Evolutionary conservation across 306 rosid species (phyloP).

Genomic region (Crotalaria pallida): DNA sequence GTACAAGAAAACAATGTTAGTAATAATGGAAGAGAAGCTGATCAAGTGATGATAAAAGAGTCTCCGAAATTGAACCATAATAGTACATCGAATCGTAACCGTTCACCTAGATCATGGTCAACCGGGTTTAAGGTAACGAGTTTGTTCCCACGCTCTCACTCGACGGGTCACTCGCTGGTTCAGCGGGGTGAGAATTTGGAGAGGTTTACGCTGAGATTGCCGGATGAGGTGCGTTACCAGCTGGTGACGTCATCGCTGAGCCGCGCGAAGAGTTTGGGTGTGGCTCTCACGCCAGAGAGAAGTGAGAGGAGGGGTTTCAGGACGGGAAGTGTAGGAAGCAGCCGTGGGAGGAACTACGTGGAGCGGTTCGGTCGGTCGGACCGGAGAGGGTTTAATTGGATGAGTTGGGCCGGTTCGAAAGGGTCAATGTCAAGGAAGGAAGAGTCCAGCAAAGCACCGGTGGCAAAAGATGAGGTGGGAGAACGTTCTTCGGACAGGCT

Average conservation of each 20-base stretch:
- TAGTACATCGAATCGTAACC: slow-evolving; percentile 12
- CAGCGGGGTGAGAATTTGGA: slow-evolving; percentile 43
- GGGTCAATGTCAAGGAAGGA: neutral
- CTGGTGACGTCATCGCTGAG: slow-evolving; percentile 41
- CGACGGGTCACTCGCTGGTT: slow-evolving; percentile 58
- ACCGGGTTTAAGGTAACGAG: slow-evolving; percentile 35
- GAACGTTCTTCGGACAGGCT: slow-evolving; percentile 45
- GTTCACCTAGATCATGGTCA: slow-evolving; percentile 38
- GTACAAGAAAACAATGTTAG: neutral
- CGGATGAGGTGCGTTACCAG: slow-evolving; percentile 62
- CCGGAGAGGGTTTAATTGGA: slow-evolving; percentile 34
- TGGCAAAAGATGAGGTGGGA: slow-evolving; percentile 23
- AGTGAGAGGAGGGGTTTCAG: slow-evolving; percentile 55
- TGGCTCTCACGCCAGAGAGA: slow-evolving; percentile 39
- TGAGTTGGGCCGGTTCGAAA: slow-evolving; percentile 30
- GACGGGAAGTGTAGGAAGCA: slow-evolving; percentile 39
- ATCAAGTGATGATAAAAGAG: neutral
- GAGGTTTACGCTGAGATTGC: slow-evolving; percentile 64
- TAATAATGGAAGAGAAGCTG: neutral
- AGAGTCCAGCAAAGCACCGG: slow-evolving; percentile 1
- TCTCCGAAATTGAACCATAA: slow-evolving; percentile 7
- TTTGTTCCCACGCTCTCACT: slow-evolving; percentile 46
- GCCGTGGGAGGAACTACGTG: neutral
- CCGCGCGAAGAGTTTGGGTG: slow-evolving; percentile 39
- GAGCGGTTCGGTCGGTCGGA: slow-evolving; percentile 26